A percentile compares a stretch with the other conserved stretches of the same genome.
Conservation (phyloP, 2,329 filamentous ascomycete species). For the Alternaria incomplexa region DNA sequence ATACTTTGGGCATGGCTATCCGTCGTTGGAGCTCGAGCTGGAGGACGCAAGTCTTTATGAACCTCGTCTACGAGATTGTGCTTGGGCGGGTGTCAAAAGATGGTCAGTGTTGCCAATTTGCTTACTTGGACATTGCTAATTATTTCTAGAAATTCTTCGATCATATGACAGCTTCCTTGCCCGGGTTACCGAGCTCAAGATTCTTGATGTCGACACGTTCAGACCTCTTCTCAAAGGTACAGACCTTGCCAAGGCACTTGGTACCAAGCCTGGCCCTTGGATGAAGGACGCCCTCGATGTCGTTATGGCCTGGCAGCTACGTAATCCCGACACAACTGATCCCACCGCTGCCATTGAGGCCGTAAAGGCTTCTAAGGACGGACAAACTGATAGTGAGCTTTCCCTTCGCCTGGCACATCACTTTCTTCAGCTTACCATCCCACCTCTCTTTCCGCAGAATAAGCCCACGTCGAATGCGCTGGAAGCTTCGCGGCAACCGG, state of each 20-base stretch:
- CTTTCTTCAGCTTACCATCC: slow-evolving; percentile 68
- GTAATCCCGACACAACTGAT: slow-evolving; percentile 73
- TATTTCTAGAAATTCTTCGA: slow-evolving; percentile 51
- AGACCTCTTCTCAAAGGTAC: slow-evolving; percentile 72
- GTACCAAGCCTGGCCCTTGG: slow-evolving; percentile 78
- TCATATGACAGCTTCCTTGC: slow-evolving; percentile 62
- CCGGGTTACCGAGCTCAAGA: slow-evolving; percentile 57
- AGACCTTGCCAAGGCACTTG: slow-evolving; percentile 70
- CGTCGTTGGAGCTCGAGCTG: slow-evolving; percentile 75
- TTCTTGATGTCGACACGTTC: slow-evolving; percentile 58
- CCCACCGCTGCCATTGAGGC: slow-evolving; percentile 54
- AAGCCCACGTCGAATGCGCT: slow-evolving; percentile 53
- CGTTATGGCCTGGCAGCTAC: slow-evolving; percentile 86
- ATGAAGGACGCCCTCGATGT: slow-evolving; percentile 79
- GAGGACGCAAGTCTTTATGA: slow-evolving; percentile 73
- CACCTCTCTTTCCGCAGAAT: slow-evolving; percentile 65
- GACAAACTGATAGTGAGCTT: slow-evolving; percentile 60
- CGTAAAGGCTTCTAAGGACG: slow-evolving; percentile 49
- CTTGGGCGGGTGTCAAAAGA: slow-evolving; percentile 47
- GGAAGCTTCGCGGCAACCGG: slow-evolving; percentile 61
- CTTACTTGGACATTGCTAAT: slow-evolving; percentile 17
- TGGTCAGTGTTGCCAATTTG: slow-evolving; percentile 44
- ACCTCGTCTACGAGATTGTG: slow-evolving; percentile 68
- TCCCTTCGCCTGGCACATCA: slow-evolving; percentile 56
- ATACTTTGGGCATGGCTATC: slow-evolving; percentile 75